phyloP scores from a whole-genome alignment of 495 filamentous ascomycete species.

The Alectoria sarmentosa region DNA sequence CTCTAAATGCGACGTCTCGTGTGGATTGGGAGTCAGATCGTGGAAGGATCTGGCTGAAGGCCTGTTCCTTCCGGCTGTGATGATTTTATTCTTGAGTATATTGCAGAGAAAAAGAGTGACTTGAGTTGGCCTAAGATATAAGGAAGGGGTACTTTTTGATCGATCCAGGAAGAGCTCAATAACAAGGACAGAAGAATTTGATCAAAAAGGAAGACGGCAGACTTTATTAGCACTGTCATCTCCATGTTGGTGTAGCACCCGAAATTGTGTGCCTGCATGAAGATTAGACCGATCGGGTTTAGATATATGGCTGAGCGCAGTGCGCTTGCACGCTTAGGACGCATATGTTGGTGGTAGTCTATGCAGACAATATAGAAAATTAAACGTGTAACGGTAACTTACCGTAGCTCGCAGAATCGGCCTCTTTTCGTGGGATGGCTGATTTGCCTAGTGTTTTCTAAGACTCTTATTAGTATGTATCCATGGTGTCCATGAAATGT shows the following conservation, averaged over 20 bases:
- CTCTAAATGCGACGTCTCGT: neutral
- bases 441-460: neutral
- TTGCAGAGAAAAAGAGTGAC: conserved; percentile 2
- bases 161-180: neutral
- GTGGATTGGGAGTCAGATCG: neutral
- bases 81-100: neutral
- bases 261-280: conserved; percentile 6
- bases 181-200: neutral
- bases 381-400: neutral
- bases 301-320: conserved; percentile 12
- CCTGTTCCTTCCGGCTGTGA: neutral
- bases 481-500: neutral
- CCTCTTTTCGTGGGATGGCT: neutral
- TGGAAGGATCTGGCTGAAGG: neutral
- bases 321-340: conserved; percentile 3
- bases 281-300: conserved; percentile 10
- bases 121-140: neutral
- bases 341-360: neutral
- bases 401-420: neutral
- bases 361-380: neutral
- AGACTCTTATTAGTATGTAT: neutral
- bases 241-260: neutral
- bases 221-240: neutral
- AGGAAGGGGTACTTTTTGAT: neutral
- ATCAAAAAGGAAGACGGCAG: neutral